Evolutionary conservation across 805 yeast genomes (phyloP), one percentile per base, ranked within the genome.

Genomic region (Wickerhamiella kazuoi): DNA sequence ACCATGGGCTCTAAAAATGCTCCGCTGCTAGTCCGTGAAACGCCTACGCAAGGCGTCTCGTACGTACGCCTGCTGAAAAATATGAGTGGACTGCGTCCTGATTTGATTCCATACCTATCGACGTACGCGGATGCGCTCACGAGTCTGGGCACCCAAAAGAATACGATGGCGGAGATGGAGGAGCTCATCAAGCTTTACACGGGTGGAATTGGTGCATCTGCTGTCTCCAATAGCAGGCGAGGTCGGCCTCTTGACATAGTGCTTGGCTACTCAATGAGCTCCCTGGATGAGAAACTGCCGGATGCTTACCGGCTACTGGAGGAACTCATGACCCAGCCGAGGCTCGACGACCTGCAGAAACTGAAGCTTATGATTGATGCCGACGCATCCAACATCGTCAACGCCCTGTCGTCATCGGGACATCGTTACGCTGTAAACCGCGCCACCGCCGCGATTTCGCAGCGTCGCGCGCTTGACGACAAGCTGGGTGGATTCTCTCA

Each of bases 351-450:
- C 43, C 61, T 73, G 36, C 77, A 74, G 39, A 87, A 84, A 52
- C 63, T 90, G 42, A 65, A 72, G 41, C 72, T 79, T 1, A 63
- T 90, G 51, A 72, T 90, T 32, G 79, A 79, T 50, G 70, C 77
- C 31, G 56, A 78, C 50, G 78, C 80, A 0, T 75, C 84, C 26
- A 86, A 82, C 49, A 80, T 81, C 51, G 63, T 82, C 41, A 76
- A 86, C 50, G 64, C 70, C 5, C 73, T 90, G 38, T 86, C 94
- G 8, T 90, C 86, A 41, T 65, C 79, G 41, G 98, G 98, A 0
- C 96, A 90, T 53, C 62, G 76, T 1, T 86, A 70, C 58, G 94
- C 97, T 2, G 68, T 74, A 47, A 64, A 74, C 4, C 70, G 63
- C 49, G 76, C 93, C 2, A 64, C 72, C 19, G 68, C 94, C 0